A percentile compares a stretch with the other conserved stretches of the same genome.
Evolutionary conservation across 78 protist genomes (phyloP).

Genomic region (Dictyostelium intermedium): DNA sequence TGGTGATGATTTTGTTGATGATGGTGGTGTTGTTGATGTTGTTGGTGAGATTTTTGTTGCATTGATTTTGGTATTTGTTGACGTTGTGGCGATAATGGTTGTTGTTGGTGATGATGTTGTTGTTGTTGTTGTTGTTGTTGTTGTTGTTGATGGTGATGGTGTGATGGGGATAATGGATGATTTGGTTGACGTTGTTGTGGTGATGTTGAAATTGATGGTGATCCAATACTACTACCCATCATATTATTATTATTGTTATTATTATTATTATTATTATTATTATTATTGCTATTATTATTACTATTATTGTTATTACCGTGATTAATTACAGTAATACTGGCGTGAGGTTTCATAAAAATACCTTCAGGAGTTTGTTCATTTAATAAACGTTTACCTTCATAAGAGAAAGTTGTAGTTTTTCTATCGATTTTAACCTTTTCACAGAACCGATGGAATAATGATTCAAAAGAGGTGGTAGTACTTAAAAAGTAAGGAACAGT

Average conservation of each 20-base stretch:
- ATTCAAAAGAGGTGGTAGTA: slow-evolving; percentile 44
- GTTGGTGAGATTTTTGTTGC: background rate
- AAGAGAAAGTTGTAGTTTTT: background rate
- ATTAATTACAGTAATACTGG: background rate
- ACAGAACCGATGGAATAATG: slow-evolving; percentile 61
- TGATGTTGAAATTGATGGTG: background rate
- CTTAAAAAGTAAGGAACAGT: slow-evolving; percentile 53
- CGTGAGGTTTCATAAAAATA: slow-evolving; percentile 52
- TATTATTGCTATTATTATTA: background rate
- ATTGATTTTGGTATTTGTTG: background rate
- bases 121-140: background rate
- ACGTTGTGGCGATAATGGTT: background rate
- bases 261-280: background rate
- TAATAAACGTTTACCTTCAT: background rate
- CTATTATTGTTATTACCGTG: background rate
- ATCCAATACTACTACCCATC: background rate
- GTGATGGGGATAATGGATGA: background rate
- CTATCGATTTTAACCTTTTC: slow-evolving; percentile 15
- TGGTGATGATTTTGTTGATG: background rate
- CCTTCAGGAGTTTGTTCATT: slow-evolving; percentile 61
- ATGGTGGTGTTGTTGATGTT: background rate
- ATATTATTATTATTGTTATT: background rate
- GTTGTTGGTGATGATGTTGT: background rate
- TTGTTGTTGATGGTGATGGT: background rate
- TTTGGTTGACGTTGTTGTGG: background rate